Evolutionary conservation across 2,329 filamentous ascomycete species (phyloP).

Genomic region (Scytalidium sp.): DNA sequence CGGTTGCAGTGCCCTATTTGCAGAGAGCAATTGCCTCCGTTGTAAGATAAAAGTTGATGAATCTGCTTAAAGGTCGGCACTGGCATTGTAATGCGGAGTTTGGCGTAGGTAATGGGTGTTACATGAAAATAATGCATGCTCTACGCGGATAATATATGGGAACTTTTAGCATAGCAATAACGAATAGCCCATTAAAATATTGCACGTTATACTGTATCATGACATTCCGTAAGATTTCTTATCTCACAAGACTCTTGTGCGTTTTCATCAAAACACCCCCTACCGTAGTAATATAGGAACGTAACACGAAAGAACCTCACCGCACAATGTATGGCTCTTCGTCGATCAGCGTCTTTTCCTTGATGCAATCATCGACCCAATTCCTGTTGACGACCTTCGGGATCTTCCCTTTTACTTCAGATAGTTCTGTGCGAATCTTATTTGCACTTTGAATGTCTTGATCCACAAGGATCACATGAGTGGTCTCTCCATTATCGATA

Average conservation of each 20-base stretch:
- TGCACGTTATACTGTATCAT: no score
- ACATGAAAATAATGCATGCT: background rate
- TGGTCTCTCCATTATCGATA: conserved; percentile 53
- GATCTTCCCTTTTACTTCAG: conserved; percentile 43
- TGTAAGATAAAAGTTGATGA: conserved; percentile 46
- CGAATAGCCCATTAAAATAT: no score
- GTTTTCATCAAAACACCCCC: no score
- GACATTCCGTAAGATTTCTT: no score
- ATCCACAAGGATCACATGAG: conserved; percentile 66
- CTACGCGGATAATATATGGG: background rate
- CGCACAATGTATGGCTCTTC: conserved; percentile 59
- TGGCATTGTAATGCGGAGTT: background rate
- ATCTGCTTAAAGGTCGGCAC: conserved; percentile 8
- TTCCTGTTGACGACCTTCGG: conserved; percentile 66
- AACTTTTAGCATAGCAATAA: no score
- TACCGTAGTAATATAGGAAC: no score
- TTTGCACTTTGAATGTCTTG: conserved; percentile 38
- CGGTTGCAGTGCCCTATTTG: conserved; percentile 93
- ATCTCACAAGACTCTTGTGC: no score
- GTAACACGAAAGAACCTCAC: background rate
- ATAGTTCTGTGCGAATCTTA: conserved; percentile 44
- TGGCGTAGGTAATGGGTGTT: background rate
- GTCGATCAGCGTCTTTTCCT: conserved; percentile 72
- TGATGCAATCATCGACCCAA: conserved; percentile 83
- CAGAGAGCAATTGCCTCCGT: conserved; percentile 79